Conservation (phyloP, 495 filamentous ascomycete species). For the Neurospora discreta region DNA sequence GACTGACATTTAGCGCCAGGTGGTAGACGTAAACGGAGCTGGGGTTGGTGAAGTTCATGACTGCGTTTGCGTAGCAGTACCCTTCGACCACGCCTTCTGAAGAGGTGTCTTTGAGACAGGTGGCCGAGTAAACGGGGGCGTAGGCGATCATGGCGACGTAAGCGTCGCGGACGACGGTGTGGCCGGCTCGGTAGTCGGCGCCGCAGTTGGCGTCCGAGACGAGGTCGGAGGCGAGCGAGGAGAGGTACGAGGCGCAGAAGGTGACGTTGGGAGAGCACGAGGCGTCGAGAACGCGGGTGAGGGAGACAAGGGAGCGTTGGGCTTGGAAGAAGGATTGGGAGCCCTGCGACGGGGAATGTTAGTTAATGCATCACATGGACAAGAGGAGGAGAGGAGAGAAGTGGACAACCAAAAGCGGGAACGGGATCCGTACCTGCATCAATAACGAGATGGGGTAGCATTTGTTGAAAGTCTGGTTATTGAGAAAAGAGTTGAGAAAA, state of each 20-base stretch:
- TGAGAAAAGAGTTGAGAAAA: conserved; percentile 60
- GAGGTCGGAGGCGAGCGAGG: conserved; percentile 46
- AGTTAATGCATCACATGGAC: background rate
- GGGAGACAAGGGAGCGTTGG: conserved; percentile 48
- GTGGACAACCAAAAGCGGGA: background rate
- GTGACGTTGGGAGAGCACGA: conserved; percentile 54
- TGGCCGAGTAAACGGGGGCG: conserved; percentile 62
- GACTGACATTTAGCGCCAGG: conserved; percentile 60
- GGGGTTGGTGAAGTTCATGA: conserved; percentile 58
- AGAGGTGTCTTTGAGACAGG: conserved; percentile 50
- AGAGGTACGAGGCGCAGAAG: conserved; percentile 49
- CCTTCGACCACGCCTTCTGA: too few species aligned
- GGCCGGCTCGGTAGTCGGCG: conserved; percentile 50
- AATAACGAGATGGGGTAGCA: conserved; percentile 70
- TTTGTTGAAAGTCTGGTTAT: conserved; percentile 47
- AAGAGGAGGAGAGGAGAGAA: background rate
- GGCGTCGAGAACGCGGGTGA: conserved; percentile 59
- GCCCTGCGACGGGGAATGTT: conserved; percentile 31
- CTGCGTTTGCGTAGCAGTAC: conserved; percentile 72
- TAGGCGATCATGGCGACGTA: conserved; percentile 60
- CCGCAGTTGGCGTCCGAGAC: conserved; percentile 51
- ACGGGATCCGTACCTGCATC: conserved; percentile 41
- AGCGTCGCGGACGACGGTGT: conserved; percentile 57
- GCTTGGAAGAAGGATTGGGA: conserved; percentile 63
- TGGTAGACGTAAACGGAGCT: conserved; percentile 71